Conservation (phyloP, 441 rosid species). For the Aquilaria agallochum region DNA sequence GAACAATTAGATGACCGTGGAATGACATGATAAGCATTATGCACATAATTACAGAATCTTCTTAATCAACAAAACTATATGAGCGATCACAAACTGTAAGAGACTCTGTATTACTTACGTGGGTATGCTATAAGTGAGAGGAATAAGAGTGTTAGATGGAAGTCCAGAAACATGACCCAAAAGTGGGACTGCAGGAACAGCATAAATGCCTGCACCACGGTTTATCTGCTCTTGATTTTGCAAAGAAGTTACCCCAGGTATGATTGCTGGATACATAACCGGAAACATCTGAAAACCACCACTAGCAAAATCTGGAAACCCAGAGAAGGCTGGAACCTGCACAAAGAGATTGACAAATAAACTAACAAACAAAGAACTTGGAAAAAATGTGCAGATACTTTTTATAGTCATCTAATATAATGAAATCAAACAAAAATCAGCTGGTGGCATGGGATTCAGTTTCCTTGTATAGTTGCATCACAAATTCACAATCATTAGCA, state of each 20-base stretch:
- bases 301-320: slow-evolving; percentile 34
- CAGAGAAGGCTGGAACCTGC: slow-evolving; percentile 46
- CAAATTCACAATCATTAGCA: slow-evolving; percentile 1
- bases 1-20: no score
- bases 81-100: neutral
- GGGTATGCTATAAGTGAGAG: slow-evolving; percentile 81
- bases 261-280: slow-evolving; percentile 49
- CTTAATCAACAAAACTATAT: neutral
- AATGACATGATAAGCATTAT: no score
- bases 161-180: slow-evolving; percentile 57
- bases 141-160: slow-evolving; percentile 73
- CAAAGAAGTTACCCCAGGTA: slow-evolving; percentile 33
- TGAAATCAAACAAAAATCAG: neutral
- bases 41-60: no score
- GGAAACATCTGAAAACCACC: slow-evolving; percentile 63
- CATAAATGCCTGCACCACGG: slow-evolving; percentile 81
- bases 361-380: neutral
- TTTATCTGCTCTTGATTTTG: slow-evolving; percentile 58
- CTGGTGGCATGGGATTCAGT: neutral
- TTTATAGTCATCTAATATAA: neutral
- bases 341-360: slow-evolving; percentile 8
- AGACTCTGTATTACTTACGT: slow-evolving; percentile 47
- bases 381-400: neutral
- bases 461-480: neutral
- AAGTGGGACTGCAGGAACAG: slow-evolving; percentile 66